Conservation (phyloP, 441 rosid species). For the Mallotus repandus region DNA sequence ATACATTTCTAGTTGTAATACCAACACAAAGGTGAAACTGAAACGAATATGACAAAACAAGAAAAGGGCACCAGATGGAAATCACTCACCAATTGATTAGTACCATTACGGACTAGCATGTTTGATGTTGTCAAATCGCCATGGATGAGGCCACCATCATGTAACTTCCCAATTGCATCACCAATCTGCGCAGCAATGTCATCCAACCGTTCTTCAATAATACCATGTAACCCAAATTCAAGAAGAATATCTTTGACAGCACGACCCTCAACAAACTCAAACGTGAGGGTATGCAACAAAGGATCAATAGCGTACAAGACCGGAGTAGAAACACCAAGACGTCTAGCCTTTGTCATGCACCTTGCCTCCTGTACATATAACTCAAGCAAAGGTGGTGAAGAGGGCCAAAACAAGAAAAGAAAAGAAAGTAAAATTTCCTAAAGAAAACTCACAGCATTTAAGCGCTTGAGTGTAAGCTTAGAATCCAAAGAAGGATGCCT, state of each 20-base stretch:
- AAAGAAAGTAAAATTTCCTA: not conserved
- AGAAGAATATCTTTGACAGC: conserved; percentile 71
- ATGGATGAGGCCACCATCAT: conserved; percentile 92
- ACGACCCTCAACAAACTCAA: conserved; percentile 73
- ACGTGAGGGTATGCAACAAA: conserved; percentile 54
- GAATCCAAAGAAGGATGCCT: conserved; percentile 86
- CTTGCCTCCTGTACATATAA: conserved; percentile 64
- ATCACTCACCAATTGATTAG: conserved; percentile 60
- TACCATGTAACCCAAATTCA: conserved; percentile 61
- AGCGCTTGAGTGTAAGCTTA: conserved; percentile 76
- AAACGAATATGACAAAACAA: not conserved
- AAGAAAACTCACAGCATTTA: conserved; percentile 73
- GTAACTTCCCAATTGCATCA: conserved; percentile 74
- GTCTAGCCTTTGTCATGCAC: conserved; percentile 90
- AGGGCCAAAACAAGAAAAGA: not conserved
- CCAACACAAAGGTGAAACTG: conserved; percentile 2
- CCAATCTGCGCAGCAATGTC: conserved; percentile 87
- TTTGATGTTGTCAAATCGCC: conserved; percentile 95
- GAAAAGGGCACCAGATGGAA: not conserved
- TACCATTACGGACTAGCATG: conserved; percentile 63
- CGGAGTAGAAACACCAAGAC: conserved; percentile 80
- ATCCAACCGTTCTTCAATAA: conserved; percentile 56
- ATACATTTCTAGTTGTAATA: conserved; percentile 15
- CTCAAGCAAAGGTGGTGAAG: too few relatives aligned
- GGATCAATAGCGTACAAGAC: conserved; percentile 74